Base-by-base conservation (phyloP, 2,329 filamentous ascomycete species). In the Colletotrichum cuscutae region DNA sequence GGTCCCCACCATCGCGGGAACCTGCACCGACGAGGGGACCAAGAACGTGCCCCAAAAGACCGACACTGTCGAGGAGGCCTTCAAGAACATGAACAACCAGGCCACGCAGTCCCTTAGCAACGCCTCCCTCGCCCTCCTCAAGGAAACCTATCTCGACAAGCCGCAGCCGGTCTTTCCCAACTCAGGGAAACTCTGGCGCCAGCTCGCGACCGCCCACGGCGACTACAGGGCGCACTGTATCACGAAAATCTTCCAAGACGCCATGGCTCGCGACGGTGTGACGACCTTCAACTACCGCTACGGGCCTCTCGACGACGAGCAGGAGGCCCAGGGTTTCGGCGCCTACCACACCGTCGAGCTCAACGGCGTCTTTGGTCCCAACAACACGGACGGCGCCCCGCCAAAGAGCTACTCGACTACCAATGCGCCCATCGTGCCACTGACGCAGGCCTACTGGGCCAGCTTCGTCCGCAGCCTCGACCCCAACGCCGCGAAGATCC, bases 381-480 rank as follows among this genome's bases (percentile, higher is more conserved):
- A 86, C 4, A 88, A 92, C 77, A 84, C 87, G 1, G 81, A 83
- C 42, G 82, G 83, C 15, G 78, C 74, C 0, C 81, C 86, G 1
- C 91, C 92, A 0, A 78, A 79, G 5, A 91, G 88, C 65, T 94
- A 94, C 76, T 79, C 79, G 6, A 79, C 83, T 0, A 81, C 82
- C 13, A 95, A 95, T 75, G 86, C 83, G 1, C 78, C 78, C 0
- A 90, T 92, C 4, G 86, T 93, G 0, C 84, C 88, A 0, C 80
- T 92, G 0, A 87, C 93, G 28, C 91, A 94, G 78, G 87, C 86
- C 0, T 95, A 95, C 80, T 95, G 92, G 92, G 89, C 90, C 2
- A 93, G 90, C 76, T 95, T 95, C 78, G 90, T 95, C 72, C 83
- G 88, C 32, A 85, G 85, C 0, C 86, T 90, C 57, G 85, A 95